These are phyloP conservation scores for Mucor racemosus DNA, from an alignment of 371 early-diverging fungal genomes.

Conservation along the genomic window DNA sequence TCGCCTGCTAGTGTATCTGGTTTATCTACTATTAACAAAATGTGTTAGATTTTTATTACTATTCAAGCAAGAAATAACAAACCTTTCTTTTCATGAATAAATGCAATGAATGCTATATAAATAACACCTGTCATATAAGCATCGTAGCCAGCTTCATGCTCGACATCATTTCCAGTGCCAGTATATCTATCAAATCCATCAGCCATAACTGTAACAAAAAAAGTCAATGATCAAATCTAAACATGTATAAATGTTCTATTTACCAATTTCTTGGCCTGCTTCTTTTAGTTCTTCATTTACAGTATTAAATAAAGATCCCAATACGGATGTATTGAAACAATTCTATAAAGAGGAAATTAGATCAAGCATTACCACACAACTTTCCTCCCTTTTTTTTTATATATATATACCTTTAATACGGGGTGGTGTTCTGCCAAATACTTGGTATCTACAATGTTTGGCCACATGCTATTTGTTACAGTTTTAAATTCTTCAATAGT, in stretches of 20 bases:
- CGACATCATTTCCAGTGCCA: constrained; percentile 25
- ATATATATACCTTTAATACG: constrained; percentile 50
- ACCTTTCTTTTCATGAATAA: constrained; percentile 48
- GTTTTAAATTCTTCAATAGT: constrained; percentile 65
- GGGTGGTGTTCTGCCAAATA: constrained; percentile 61
- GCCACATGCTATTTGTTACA: constrained; percentile 53
- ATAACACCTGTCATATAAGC: constrained; percentile 85
- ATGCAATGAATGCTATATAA: constrained; percentile 62
- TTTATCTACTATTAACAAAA: not conserved
- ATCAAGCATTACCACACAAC: not conserved
- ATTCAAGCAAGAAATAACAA: too few species aligned
- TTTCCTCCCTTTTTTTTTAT: not conserved
- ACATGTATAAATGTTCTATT: not conserved
- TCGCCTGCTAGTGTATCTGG: not conserved
- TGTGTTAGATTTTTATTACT: not conserved
- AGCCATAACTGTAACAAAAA: constrained; percentile 27
- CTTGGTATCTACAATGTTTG: constrained; percentile 59
- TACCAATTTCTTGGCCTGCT: constrained; percentile 52
- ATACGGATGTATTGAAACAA: constrained; percentile 34
- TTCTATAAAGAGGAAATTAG: constrained; percentile 2
- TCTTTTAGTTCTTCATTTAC: constrained; percentile 34
- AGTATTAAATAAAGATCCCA: constrained; percentile 41
- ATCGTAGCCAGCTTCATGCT: constrained; percentile 94
- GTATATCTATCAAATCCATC: constrained; percentile 44
- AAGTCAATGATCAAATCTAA: not conserved